Conservation (phyloP, 2,329 filamentous ascomycete genomes). For the Penicillium sp. region DNA sequence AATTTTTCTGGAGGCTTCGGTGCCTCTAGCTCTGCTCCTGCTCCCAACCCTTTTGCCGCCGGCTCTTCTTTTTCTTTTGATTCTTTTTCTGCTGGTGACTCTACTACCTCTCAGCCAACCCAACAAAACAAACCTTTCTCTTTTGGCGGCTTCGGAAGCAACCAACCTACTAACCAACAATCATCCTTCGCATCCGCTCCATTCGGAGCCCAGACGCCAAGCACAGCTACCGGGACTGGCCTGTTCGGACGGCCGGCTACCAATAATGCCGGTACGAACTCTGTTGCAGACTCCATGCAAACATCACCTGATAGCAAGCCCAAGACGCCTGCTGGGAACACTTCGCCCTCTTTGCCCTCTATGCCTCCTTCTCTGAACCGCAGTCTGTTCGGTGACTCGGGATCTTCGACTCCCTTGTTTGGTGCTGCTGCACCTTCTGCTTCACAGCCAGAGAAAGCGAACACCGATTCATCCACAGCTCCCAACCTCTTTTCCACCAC, state of each 20-base stretch:
- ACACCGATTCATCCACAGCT: not conserved
- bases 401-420: not conserved
- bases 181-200: constrained; percentile 8
- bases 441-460: not conserved
- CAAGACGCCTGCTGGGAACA: constrained; percentile 1
- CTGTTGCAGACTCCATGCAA: constrained; percentile 25
- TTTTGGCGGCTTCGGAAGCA: constrained; percentile 13
- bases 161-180: constrained; percentile 9
- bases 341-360: not conserved
- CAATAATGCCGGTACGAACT: constrained; percentile 3
- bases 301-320: constrained; percentile 24
- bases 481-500: constrained; percentile 3
- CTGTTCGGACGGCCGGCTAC: constrained; percentile 18
- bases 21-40: constrained; percentile 5
- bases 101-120: constrained; percentile 6
- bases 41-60: constrained; percentile 20
- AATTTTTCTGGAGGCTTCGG: constrained; percentile 13
- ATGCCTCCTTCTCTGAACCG: constrained; percentile 5
- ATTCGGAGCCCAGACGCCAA: constrained; percentile 10
- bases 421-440: not conserved
- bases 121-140: not conserved
- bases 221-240: not conserved
- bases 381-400: constrained; percentile 13
- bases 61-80: not conserved
- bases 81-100: constrained; percentile 9